Evolutionary conservation across 345 rosid genomes (phyloP).

Genomic region (Citrus medica): DNA sequence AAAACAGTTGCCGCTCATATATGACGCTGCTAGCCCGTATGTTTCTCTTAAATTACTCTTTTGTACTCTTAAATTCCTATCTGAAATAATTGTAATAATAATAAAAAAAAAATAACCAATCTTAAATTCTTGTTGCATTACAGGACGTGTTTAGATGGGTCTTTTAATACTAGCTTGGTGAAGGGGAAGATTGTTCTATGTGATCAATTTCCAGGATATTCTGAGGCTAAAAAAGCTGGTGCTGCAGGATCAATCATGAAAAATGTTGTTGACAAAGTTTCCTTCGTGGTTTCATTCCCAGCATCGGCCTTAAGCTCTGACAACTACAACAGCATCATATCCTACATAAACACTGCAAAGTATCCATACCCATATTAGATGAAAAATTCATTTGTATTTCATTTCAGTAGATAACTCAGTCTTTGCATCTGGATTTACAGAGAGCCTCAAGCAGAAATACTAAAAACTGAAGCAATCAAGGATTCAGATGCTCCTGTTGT

Average conservation of each 20-base stretch:
- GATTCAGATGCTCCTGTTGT: slow-evolving; percentile 34
- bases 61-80: neutral
- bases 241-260: slow-evolving; percentile 27
- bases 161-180: slow-evolving; percentile 26
- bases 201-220: neutral
- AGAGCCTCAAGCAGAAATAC: slow-evolving; percentile 13
- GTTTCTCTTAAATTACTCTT: neutral
- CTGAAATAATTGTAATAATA: neutral
- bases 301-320: neutral
- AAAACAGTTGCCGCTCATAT: slow-evolving; percentile 26
- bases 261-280: neutral
- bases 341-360: slow-evolving; percentile 32
- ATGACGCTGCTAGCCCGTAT: slow-evolving; percentile 17
- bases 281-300: slow-evolving; percentile 27
- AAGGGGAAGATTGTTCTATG: slow-evolving; percentile 42
- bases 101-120: neutral
- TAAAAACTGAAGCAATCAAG: slow-evolving; percentile 24
- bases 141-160: slow-evolving; percentile 24
- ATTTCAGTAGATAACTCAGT: neutral
- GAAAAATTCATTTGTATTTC: neutral
- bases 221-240: slow-evolving; percentile 23
- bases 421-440: neutral
- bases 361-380: slow-evolving; percentile 11
- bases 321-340: slow-evolving; percentile 5
- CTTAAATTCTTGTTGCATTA: slow-evolving; percentile 6